Base-by-base conservation (phyloP, 257 asterid genomes). In the Solanum chiquidenum region DNA sequence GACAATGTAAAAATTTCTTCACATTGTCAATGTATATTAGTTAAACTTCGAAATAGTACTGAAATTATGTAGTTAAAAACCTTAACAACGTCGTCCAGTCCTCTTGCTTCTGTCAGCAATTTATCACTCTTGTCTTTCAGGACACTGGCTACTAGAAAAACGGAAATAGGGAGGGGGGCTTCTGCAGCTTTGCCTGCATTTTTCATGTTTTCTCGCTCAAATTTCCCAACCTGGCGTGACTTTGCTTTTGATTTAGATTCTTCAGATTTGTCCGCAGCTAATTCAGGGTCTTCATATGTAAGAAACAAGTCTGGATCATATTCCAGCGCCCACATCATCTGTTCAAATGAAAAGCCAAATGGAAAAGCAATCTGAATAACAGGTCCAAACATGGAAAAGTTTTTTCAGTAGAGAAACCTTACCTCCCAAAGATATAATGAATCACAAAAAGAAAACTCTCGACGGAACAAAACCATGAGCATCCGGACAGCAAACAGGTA, bases 301-400 rank as follows among this genome's bases (percentile, higher is more conserved):
- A 87, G 10, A 87, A 91, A 96, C 82, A 94, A 79, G 88, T 94
- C 95, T 1, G 99, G 98, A 40, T 96, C 96, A 83, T 94, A 96
- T 90, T 96, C 99, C 76, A 96, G 92, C 27, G 98, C 99, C 99
- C 99, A 96, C 99, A 96, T 96, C 98, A 96, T 95, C 99, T 96
- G 92, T 87, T 68, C 38, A 23, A 73, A 75, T 42, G 6, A 18
- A 12, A 21, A 35, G 29, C 18, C 10, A 35, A 73, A 73, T 73
- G 5, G 58, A 25, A 52, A 83, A 1, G 77, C 23, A 73, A 6
- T 29, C 75, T 42, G 68, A 44, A 21, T 42, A 46, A 46, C 64
- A 29, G 40, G 38, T 79, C 85, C 2, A 14, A 44, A 77, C 58
- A 2, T 38, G 75, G 23, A 14, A 69, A 29, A 69, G 40, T 16